Evolutionary conservation across 2,329 filamentous ascomycete genomes (phyloP).

Genomic region (Dendrostoma leiphaemia): DNA sequence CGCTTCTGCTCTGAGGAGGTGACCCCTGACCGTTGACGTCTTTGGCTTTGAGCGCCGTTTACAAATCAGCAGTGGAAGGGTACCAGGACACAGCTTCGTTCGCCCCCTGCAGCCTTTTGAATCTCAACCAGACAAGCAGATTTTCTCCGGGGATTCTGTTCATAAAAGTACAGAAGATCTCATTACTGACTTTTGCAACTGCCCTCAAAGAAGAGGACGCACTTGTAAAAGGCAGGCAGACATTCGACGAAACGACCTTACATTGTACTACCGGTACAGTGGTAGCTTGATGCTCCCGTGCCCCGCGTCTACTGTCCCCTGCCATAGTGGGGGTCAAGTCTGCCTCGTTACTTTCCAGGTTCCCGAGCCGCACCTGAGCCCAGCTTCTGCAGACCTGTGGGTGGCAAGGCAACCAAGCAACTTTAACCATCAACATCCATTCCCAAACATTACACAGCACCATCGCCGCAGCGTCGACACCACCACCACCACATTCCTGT

Average conservation of each 20-base stretch:
- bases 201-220: no score
- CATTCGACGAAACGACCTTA: no score
- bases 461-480: background rate
- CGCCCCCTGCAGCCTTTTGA: background rate
- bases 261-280: no score
- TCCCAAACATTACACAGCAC: background rate
- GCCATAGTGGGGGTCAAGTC: constrained; percentile 14
- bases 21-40: background rate
- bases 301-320: background rate
- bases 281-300: constrained; percentile 1
- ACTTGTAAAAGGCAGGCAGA: no score
- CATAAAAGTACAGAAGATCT: no score
- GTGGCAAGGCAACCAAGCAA: background rate
- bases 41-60: background rate
- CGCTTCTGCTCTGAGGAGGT: no score
- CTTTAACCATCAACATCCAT: no score
- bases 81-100: background rate
- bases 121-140: background rate
- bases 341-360: constrained; percentile 2
- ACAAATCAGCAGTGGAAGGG: background rate
- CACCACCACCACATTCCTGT: background rate
- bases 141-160: background rate
- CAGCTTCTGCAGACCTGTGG: no score
- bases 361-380: no score
- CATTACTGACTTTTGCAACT: no score